Conservation (phyloP, 179 eudicot genomes). For the Camellia oleifera region DNA sequence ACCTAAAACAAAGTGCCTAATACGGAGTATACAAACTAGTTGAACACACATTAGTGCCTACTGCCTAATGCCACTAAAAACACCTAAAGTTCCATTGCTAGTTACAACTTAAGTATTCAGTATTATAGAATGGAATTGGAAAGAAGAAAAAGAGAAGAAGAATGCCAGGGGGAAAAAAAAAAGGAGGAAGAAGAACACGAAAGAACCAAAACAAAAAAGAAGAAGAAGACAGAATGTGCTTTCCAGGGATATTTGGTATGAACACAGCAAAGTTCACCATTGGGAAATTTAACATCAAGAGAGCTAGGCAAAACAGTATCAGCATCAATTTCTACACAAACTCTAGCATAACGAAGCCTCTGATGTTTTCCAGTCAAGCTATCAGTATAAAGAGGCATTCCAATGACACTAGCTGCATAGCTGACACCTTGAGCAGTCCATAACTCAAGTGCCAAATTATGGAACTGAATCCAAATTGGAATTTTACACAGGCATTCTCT, state of each 20-base stretch:
- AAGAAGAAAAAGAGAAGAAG: no score
- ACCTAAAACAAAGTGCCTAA: no score
- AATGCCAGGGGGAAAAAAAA: no score
- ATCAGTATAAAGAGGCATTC: not conserved
- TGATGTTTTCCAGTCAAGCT: not conserved
- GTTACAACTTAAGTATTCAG: no score
- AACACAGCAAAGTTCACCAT: not conserved
- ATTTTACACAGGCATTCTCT: not conserved
- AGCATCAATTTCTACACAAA: not conserved
- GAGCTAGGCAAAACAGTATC: not conserved
- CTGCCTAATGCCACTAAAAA: no score
- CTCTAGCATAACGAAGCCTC: not conserved
- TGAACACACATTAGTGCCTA: no score
- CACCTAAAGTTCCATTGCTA: no score
- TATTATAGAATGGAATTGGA: no score
- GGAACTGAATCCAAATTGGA: not conserved
- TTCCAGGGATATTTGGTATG: not conserved
- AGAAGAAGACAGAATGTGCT: not conserved
- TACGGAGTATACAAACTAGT: no score
- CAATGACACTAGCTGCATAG: not conserved
- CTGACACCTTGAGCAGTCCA: not conserved
- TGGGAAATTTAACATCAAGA: not conserved
- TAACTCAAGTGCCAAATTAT: not conserved
- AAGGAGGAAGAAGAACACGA: no score
- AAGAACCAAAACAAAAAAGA: no score